A percentile compares a stretch with the other conserved stretches of the same genome.
These are phyloP conservation scores for Daldinia sp. DNA, from an alignment of 2,329 filamentous ascomycete species.

Conservation along the genomic window DNA sequence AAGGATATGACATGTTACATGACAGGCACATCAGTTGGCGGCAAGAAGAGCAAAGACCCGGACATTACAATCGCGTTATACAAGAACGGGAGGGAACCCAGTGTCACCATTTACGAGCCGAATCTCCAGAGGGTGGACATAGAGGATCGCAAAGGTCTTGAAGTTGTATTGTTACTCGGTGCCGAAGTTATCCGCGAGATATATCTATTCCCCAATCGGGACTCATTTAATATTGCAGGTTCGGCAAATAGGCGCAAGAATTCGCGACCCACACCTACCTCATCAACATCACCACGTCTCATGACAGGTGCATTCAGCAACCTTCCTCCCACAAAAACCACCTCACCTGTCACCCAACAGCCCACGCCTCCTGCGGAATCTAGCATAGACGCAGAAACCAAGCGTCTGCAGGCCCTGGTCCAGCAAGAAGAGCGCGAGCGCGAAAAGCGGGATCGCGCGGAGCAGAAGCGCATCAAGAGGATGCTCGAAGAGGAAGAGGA, in stretches of 20 bases:
- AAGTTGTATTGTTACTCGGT: slow-evolving; percentile 78
- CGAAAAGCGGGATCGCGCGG: slow-evolving; percentile 66
- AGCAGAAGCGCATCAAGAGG: slow-evolving; percentile 69
- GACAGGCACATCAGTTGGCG: slow-evolving; percentile 79
- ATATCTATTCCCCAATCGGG: slow-evolving; percentile 72
- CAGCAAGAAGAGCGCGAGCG: slow-evolving; percentile 68
- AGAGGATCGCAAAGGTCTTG: slow-evolving; percentile 92
- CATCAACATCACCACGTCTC: slow-evolving; percentile 49
- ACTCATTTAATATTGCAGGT: slow-evolving; percentile 81
- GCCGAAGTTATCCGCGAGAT: slow-evolving; percentile 75
- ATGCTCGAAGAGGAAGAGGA: slow-evolving; percentile 77
- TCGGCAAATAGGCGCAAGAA: slow-evolving; percentile 57
- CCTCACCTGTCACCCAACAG: slow-evolving; percentile 46
- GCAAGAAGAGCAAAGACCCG: slow-evolving; percentile 87
- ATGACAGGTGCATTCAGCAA: slow-evolving; percentile 60
- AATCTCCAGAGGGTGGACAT: slow-evolving; percentile 92
- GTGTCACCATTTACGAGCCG: slow-evolving; percentile 89
- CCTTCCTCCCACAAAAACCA: slow-evolving; percentile 57
- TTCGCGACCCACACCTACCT: slow-evolving; percentile 55
- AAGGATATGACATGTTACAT: slow-evolving; percentile 92
- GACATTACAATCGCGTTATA: slow-evolving; percentile 96
- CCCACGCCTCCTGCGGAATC: slow-evolving; percentile 50
- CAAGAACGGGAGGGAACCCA: slow-evolving; percentile 72
- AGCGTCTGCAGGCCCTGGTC: slow-evolving; percentile 71
- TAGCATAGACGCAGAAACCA: slow-evolving; percentile 80